phyloP scores from a whole-genome alignment of 345 rosid species.

The Brassica juncea region DNA sequence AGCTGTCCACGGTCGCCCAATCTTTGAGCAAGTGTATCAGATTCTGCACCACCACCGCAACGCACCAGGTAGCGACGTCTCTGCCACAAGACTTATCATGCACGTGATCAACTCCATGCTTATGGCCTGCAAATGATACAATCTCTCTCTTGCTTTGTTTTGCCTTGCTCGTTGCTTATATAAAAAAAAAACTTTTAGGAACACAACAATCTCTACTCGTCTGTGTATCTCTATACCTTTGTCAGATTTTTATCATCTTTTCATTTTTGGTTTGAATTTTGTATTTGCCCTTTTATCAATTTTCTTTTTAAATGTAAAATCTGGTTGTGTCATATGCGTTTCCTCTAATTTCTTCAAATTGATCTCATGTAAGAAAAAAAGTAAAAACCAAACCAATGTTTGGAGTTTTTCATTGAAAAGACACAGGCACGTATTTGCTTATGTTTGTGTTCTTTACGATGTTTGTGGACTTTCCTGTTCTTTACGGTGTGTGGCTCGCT shows the following conservation, averaged over 20 bases:
- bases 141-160: background rate
- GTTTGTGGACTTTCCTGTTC: background rate
- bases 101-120: conserved; percentile 73
- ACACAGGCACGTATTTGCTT: background rate
- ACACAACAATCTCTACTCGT: conserved; percentile 6
- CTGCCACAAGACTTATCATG: conserved; percentile 62
- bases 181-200: conserved; percentile 29
- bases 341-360: background rate
- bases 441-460: background rate
- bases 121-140: conserved; percentile 56
- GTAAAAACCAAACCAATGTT: conserved; percentile 4
- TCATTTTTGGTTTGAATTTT: conserved; percentile 32
- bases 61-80: conserved; percentile 52
- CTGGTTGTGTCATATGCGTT: conserved; percentile 18
- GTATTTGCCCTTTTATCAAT: background rate
- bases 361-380: background rate
- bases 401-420: background rate
- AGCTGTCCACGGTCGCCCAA: conserved; percentile 58
- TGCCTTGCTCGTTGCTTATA: conserved; percentile 20
- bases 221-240: conserved; percentile 4
- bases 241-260: conserved; percentile 1
- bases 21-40: conserved; percentile 78
- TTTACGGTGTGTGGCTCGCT: background rate
- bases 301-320: conserved; percentile 29
- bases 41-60: conserved; percentile 55